Conservation (phyloP, 805 yeast genomes). For the Monosporozyma aquatica region DNA sequence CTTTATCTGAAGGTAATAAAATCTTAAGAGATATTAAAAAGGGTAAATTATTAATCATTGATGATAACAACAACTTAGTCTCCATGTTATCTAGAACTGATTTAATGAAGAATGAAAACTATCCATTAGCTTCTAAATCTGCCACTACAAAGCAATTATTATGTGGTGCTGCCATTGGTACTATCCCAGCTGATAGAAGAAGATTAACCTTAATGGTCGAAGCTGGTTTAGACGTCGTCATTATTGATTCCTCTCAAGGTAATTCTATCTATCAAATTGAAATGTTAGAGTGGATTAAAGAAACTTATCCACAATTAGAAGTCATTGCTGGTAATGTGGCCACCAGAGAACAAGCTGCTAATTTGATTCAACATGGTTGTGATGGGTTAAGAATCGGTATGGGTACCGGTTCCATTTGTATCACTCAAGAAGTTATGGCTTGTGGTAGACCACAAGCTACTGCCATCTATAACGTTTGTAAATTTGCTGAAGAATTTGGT, state of each 20-base stretch:
- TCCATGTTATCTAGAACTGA: slow-evolving; percentile 92
- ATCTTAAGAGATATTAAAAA: slow-evolving; percentile 87
- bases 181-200: slow-evolving; percentile 77
- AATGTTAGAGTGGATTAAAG: slow-evolving; percentile 87
- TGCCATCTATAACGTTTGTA: slow-evolving; percentile 89
- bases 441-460: slow-evolving; percentile 99
- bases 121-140: slow-evolving; percentile 92
- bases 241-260: slow-evolving; percentile 95
- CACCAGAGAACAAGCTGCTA: slow-evolving; percentile 97
- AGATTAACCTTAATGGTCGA: slow-evolving; percentile 79
- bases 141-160: slow-evolving; percentile 87
- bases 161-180: slow-evolving; percentile 98
- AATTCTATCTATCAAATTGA: slow-evolving; percentile 90
- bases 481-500: slow-evolving; percentile 91
- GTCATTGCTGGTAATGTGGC: slow-evolving; percentile 98
- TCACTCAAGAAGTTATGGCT: slow-evolving; percentile 99
- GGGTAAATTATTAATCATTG: slow-evolving; percentile 95
- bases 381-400: slow-evolving; percentile 98
- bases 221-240: slow-evolving; percentile 95
- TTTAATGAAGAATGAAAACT: slow-evolving; percentile 88
- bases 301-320: slow-evolving; percentile 66
- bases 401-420: slow-evolving; percentile 99
- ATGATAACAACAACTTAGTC: slow-evolving; percentile 61
- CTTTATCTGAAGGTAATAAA: slow-evolving; percentile 78
- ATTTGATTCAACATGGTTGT: slow-evolving; percentile 88